Evolutionary conservation across 768 basidiomycete species (phyloP).

Genomic region (Leccinum pellstonianum): DNA sequence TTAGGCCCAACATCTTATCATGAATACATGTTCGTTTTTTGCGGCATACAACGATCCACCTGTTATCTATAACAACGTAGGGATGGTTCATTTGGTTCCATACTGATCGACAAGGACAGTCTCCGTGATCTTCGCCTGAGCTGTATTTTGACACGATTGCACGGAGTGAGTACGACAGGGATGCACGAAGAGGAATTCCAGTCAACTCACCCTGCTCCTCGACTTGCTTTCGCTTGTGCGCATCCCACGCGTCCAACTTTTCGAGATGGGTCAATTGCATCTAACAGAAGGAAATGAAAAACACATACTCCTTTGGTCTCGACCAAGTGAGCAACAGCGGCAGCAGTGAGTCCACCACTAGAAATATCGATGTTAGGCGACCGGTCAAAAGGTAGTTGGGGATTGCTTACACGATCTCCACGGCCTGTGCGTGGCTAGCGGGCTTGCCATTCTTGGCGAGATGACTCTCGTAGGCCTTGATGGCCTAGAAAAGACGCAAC

Average conservation of each 20-base stretch:
- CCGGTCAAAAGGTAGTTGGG: not conserved
- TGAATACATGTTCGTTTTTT: not conserved
- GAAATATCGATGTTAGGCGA: not conserved
- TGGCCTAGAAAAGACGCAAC: slow-evolving; percentile 7
- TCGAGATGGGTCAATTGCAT: not conserved
- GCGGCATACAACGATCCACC: not conserved
- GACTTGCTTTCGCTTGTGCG: not conserved
- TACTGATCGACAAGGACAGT: not conserved
- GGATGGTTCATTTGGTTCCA: not conserved
- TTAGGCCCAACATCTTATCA: not conserved
- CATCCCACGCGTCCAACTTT: slow-evolving; percentile 9
- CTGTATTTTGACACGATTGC: not conserved
- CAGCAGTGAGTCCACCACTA: slow-evolving; percentile 15
- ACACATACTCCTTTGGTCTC: slow-evolving; percentile 24
- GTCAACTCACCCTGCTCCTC: slow-evolving; percentile 1
- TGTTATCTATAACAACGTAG: not conserved
- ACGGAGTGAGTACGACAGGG: not conserved
- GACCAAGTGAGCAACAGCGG: slow-evolving; percentile 2
- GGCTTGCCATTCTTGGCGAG: slow-evolving; percentile 15
- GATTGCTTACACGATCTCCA: slow-evolving; percentile 19
- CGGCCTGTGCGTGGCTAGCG: slow-evolving; percentile 20
- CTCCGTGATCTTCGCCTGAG: not conserved
- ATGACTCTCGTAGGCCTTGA: slow-evolving; percentile 22
- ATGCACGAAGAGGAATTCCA: not conserved
- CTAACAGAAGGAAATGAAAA: not conserved